Conservation (phyloP, 257 asterid species). For the Ajuga chamaepitys region DNA sequence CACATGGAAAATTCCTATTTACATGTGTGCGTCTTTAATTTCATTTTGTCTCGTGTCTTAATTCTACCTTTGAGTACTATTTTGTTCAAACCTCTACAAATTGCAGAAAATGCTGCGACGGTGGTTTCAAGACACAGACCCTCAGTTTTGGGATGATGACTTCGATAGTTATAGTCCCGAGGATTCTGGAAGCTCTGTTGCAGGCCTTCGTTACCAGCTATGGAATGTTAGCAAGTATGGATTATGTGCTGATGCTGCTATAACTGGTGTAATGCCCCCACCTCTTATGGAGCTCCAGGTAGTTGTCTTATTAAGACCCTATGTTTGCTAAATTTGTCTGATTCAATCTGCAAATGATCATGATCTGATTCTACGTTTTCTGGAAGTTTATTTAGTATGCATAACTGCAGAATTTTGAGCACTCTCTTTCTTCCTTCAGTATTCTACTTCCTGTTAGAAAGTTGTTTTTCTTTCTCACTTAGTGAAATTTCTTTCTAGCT, state of each 20-base stretch:
- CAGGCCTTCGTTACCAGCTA: conserved; percentile 73
- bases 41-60: not conserved
- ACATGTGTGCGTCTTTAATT: not conserved
- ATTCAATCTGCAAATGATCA: not conserved
- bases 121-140: conserved; percentile 48
- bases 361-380: not conserved
- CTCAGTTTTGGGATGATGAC: conserved; percentile 50
- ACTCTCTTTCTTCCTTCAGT: not conserved
- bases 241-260: conserved; percentile 84
- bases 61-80: not conserved
- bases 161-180: conserved; percentile 25
- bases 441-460: not conserved
- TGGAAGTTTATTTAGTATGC: not conserved
- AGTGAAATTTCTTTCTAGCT: not conserved
- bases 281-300: conserved; percentile 94
- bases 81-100: not conserved
- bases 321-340: conserved; percentile 1
- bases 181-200: conserved; percentile 30
- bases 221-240: conserved; percentile 93
- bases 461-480: not conserved
- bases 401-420: not conserved
- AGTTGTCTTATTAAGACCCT: not conserved
- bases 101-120: conserved; percentile 61
- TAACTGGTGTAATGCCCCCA: conserved; percentile 95
- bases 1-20: no score